Percentiles rank a stretch among this genome's conserved stretches.
Conservation (phyloP, 2,329 filamentous ascomycete genomes). For the Trichophyton schoenleinii region DNA sequence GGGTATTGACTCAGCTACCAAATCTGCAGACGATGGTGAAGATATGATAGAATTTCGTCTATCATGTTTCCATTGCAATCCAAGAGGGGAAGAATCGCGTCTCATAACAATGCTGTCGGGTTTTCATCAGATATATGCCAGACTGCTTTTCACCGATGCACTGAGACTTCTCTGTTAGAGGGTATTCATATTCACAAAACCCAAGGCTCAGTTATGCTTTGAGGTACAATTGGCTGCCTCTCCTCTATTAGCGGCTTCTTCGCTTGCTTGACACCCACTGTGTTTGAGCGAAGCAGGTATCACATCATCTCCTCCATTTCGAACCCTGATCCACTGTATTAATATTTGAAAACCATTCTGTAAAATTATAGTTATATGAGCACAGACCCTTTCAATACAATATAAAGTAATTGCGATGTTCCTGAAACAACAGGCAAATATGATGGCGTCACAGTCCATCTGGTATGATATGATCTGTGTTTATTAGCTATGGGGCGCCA, state of each 20-base stretch:
- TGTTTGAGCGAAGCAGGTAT: not conserved
- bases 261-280: not conserved
- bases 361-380: not conserved
- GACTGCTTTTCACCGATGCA: slow-evolving; percentile 7
- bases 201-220: not conserved
- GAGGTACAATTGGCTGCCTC: not conserved
- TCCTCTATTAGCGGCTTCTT: not conserved
- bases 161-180: not conserved
- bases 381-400: too few species aligned
- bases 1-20: not conserved
- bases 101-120: not conserved
- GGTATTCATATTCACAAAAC: not conserved
- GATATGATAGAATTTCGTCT: slow-evolving; percentile 7
- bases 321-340: not conserved
- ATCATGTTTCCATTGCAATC: slow-evolving; percentile 9
- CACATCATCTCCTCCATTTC: not conserved
- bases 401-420: too few species aligned
- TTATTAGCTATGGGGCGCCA: too few species aligned
- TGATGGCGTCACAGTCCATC: too few species aligned
- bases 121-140: slow-evolving; percentile 9
- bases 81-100: not conserved
- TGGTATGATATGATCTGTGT: too few species aligned
- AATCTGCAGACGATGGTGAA: not conserved
- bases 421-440: too few species aligned
- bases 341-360: not conserved